Conservation (phyloP, 768 basidiomycete species). For the Pholiota microspora region DNA sequence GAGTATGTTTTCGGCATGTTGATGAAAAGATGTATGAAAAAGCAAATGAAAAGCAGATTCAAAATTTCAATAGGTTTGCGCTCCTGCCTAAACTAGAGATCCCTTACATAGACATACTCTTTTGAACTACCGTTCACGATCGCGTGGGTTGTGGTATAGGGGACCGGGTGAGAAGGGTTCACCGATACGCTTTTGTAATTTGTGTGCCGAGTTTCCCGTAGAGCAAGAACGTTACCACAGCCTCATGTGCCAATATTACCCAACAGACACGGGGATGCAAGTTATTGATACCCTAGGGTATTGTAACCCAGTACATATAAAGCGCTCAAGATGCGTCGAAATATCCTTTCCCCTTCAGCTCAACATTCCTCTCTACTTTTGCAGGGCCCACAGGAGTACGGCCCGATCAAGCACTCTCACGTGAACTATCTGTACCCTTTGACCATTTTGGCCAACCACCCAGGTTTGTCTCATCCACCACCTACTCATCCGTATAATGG, state of each 20-base stretch:
- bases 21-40: background rate
- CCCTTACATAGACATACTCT: background rate
- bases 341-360: constrained; percentile 5
- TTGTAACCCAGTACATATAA: constrained; percentile 12
- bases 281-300: constrained; percentile 9
- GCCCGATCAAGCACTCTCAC: constrained; percentile 22
- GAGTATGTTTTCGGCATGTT: background rate
- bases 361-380: background rate
- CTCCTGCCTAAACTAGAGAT: background rate
- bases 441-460: constrained; percentile 27
- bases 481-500: constrained; percentile 31
- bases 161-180: constrained; percentile 9
- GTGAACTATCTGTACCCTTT: constrained; percentile 19
- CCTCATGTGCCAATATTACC: constrained; percentile 13
- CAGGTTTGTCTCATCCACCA: constrained; percentile 28
- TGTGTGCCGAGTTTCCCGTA: constrained; percentile 15
- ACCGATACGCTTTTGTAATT: constrained; percentile 5
- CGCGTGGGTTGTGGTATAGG: background rate
- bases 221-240: constrained; percentile 7
- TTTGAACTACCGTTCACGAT: background rate
- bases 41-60: background rate
- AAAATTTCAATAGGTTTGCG: background rate
- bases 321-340: constrained; percentile 5
- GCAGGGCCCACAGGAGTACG: constrained; percentile 6
- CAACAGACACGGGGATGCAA: constrained; percentile 11